These are phyloP conservation scores for Pythium vanterpoolii DNA, from an alignment of 352 stramenopile genomes.

Conservation along the genomic window DNA sequence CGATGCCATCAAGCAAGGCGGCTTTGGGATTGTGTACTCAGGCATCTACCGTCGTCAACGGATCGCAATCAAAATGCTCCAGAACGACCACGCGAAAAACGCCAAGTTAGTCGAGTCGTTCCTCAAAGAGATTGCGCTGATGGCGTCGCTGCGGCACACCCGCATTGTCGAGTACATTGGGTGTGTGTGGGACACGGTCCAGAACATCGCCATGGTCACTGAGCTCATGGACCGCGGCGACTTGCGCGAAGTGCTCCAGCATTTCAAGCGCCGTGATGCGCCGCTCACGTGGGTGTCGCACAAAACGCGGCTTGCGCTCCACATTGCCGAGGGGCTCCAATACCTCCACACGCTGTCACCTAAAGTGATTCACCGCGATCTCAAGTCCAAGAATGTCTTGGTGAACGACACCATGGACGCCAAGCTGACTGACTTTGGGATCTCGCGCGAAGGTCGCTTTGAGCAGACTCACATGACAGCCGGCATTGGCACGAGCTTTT, in stretches of 20 bases:
- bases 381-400: conserved; percentile 31
- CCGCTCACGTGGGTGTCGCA: conserved; percentile 39
- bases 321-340: conserved; percentile 47
- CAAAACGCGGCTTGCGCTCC: conserved; percentile 51
- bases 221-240: conserved; percentile 73
- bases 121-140: conserved; percentile 62
- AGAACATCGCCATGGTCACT: conserved; percentile 51
- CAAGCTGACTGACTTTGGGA: conserved; percentile 30
- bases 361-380: conserved; percentile 31
- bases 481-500: conserved; percentile 13
- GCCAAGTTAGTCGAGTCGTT: conserved; percentile 41
- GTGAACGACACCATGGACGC: conserved; percentile 6
- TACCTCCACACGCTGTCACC: conserved; percentile 64
- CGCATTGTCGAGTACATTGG: conserved; percentile 72
- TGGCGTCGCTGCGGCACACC: conserved; percentile 51
- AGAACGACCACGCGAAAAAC: conserved; percentile 29
- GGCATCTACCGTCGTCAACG: conserved; percentile 50
- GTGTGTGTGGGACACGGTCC: conserved; percentile 53
- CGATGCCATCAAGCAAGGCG: conserved; percentile 53
- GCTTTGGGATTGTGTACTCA: conserved; percentile 60
- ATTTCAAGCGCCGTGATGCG: conserved; percentile 33
- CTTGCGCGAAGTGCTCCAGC: conserved; percentile 46
- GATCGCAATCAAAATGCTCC: conserved; percentile 66
- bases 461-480: conserved; percentile 14
- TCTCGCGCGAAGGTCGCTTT: conserved; percentile 2